These are phyloP conservation scores for Magnusiomyces suaveolens DNA, from an alignment of 1,139 yeast genomes.

Conservation along the genomic window DNA sequence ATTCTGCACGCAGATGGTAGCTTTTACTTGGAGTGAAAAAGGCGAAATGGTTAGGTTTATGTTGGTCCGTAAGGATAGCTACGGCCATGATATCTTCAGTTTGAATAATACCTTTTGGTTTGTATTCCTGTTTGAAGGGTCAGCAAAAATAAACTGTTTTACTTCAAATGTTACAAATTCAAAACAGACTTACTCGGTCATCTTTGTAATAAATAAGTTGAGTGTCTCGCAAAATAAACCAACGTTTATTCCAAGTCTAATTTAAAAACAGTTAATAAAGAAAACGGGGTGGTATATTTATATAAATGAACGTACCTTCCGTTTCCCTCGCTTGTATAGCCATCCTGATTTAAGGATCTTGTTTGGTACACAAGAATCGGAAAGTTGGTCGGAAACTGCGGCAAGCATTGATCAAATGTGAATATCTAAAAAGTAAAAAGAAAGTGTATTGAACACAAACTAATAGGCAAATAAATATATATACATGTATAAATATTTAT, in stretches of 20 bases:
- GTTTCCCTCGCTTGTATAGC: conserved; percentile 28
- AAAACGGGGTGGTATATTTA: not conserved
- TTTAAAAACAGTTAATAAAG: not conserved
- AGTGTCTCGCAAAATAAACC: conserved; percentile 51
- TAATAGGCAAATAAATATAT: too few species aligned
- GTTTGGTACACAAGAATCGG: too few species aligned
- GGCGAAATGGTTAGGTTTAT: conserved; percentile 35
- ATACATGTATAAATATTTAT: too few species aligned
- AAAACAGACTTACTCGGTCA: conserved; percentile 24
- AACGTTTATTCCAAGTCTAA: conserved; percentile 40
- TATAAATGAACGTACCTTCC: conserved; percentile 9
- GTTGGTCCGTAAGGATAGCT: conserved; percentile 34
- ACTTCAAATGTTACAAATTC: not conserved
- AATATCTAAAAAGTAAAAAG: too few species aligned
- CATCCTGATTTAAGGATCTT: conserved; percentile 26
- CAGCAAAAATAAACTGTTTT: not conserved
- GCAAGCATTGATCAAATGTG: too few species aligned
- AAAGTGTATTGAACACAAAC: too few species aligned
- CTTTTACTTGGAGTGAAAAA: conserved; percentile 36
- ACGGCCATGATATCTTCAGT: conserved; percentile 34
- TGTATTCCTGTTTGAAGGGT: conserved; percentile 35
- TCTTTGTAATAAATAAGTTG: conserved; percentile 54
- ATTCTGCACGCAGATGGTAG: conserved; percentile 38
- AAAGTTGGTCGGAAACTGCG: too few species aligned
- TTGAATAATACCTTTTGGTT: conserved; percentile 43